Evolutionary conservation across 177 flowering plant genomes (phyloP), one percentile per base, ranked within the genome.

Genomic region (Telopea speciosissima): DNA sequence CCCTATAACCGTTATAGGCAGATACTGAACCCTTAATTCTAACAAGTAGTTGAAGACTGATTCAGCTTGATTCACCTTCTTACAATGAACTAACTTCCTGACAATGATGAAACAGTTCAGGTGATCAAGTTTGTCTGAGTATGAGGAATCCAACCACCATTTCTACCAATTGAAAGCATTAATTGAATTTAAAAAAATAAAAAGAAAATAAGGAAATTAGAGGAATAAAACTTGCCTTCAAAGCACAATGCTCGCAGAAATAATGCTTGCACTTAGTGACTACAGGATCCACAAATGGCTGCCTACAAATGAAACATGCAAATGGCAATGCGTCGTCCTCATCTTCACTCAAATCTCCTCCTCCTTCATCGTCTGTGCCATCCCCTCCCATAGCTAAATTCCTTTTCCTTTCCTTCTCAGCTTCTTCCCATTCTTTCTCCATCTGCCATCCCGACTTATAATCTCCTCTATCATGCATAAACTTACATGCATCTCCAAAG

Each of bases 401-500:
- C 78, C 87, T 84, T 79, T 89, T 90, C 79, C 97, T 81, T 49
- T 68, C 79, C 79, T 92, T 92, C 79, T 92, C 96, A 22, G 81
- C 85, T 75, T 92, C 97, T 11, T 92, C 97, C 97, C 97, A 92
- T 70, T 92, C 99, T 68, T 82, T 91, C 79, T 95, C 97, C 83
- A 92, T 61, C 74, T 92, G 97, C 97, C 96, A 92, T 5, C 99
- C 97, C 31, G 94, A 80, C 78, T 95, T 91, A 79, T 92, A 91
- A 78, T 95, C 99, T 62, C 99, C 97, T 66, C 99, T 82, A 79
- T 92, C 99, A 79, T 91, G 99, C 97, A 92, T 90, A 79, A 95
- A 95, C 79, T 95, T 95, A 73, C 99, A 95, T 0, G 99, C 73
- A 81, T 92, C 99, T 33, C 97, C 97, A 83, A 86, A 95, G 24